phyloP scores from a whole-genome alignment of 2,329 filamentous ascomycete species.

The Aspergillus pseudoglaucus region DNA sequence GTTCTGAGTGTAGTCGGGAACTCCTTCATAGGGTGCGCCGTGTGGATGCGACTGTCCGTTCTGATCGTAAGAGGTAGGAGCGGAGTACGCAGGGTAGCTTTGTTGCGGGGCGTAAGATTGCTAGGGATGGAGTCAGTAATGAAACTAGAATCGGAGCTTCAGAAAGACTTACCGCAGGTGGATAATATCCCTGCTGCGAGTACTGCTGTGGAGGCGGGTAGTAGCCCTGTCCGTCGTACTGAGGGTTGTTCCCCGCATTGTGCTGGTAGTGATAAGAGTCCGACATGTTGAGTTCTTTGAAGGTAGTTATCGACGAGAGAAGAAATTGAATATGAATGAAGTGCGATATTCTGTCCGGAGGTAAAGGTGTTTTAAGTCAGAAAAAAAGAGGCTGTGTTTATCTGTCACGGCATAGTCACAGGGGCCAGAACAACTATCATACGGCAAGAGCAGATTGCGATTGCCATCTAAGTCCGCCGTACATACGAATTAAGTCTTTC shows the following conservation, averaged over 20 bases:
- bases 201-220: constrained; percentile 16
- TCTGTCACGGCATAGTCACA: neutral
- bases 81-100: constrained; percentile 1
- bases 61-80: neutral
- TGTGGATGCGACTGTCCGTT: neutral
- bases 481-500: too few relatives aligned
- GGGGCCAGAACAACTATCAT: too few relatives aligned
- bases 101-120: constrained; percentile 1
- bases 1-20: constrained; percentile 17
- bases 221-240: constrained; percentile 11
- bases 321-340: neutral
- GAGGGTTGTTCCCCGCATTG: constrained; percentile 3
- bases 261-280: constrained; percentile 17
- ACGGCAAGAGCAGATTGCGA: too few relatives aligned
- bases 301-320: neutral
- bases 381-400: neutral
- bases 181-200: constrained; percentile 19
- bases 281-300: constrained; percentile 7
- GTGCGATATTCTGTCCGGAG: too few relatives aligned
- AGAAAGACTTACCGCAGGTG: constrained; percentile 17
- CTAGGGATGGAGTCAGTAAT: neutral
- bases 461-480: too few relatives aligned
- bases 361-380: neutral
- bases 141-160: neutral
- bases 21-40: constrained; percentile 7